phyloP scores from a whole-genome alignment of 2,329 filamentous ascomycete species.

The Sporothrix euskadiensis region DNA sequence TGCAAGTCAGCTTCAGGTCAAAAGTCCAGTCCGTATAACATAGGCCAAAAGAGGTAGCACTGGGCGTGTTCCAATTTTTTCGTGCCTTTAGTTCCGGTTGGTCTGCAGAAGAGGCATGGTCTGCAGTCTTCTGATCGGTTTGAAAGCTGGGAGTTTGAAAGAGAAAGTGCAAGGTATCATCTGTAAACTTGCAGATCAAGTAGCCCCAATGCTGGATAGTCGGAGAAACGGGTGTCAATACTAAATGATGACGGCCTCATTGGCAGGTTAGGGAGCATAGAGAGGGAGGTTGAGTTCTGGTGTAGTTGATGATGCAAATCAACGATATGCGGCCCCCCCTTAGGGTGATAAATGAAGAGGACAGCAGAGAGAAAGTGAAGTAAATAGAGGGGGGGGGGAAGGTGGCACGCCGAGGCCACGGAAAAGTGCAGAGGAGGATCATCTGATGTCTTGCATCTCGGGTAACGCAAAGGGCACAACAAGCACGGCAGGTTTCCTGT shows the following conservation, averaged over 20 bases:
- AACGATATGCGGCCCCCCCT: neutral
- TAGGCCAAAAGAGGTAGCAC: no score
- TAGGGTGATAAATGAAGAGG: neutral
- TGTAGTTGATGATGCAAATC: neutral
- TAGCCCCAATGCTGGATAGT: neutral
- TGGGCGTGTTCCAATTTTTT: no score
- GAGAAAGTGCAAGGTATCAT: neutral
- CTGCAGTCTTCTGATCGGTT: neutral
- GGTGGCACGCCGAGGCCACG: slow-evolving; percentile 10
- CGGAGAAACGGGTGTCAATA: neutral
- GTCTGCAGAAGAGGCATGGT: neutral
- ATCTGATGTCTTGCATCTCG: slow-evolving; percentile 25
- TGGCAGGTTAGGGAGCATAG: neutral
- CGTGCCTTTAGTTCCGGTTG: neutral
- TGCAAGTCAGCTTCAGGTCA: neutral
- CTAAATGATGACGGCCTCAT: neutral
- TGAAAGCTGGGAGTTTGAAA: neutral
- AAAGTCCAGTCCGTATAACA: neutral
- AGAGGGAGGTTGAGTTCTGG: neutral
- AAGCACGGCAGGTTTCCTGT: neutral
- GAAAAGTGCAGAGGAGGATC: slow-evolving; percentile 3
- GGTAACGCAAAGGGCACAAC: neutral
- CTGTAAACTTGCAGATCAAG: neutral
- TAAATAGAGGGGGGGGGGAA: no score
- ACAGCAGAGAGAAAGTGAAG: neutral